Percentiles rank a stretch among this genome's conserved stretches.
phyloP scores from a whole-genome alignment of 2,329 filamentous ascomycete species.

The Fusarium equiseti region DNA sequence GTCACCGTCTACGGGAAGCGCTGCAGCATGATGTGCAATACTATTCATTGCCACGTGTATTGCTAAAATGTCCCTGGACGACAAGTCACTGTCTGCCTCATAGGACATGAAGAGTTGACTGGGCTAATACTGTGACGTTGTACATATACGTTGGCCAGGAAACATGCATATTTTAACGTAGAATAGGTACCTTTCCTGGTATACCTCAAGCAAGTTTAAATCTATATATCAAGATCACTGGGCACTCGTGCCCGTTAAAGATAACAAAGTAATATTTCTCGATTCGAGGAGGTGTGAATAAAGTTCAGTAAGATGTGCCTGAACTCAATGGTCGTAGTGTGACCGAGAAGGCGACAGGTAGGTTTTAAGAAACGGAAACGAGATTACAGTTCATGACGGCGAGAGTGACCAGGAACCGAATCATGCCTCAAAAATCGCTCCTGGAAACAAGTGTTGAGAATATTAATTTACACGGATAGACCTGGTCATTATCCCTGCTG shows the following conservation, averaged over 20 bases:
- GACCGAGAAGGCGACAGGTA: not conserved
- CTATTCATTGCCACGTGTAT: not conserved
- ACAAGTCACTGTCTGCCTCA: not conserved
- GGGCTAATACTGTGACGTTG: not conserved
- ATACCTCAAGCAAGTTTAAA: not conserved
- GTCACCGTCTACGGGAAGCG: not conserved
- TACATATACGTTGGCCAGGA: not conserved
- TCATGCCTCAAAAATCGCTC: not conserved
- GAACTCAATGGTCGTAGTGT: not conserved
- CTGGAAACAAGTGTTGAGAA: not conserved
- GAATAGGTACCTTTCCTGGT: not conserved
- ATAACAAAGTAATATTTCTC: not conserved
- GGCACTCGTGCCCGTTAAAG: not conserved
- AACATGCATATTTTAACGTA: not conserved
- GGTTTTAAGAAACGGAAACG: not conserved
- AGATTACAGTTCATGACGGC: slow-evolving; percentile 10
- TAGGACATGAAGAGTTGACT: not conserved
- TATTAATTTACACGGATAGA: not conserved
- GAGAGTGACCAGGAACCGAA: not conserved
- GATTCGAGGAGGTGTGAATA: not conserved
- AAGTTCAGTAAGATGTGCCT: not conserved
- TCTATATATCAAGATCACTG: not conserved
- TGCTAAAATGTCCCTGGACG: not conserved
- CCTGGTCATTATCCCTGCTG: slow-evolving; percentile 5
- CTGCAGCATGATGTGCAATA: not conserved